Percentiles rank a stretch among this genome's conserved stretches.
Conservation (phyloP, 225 moss, liverwort and hornwort genomes). For the Physcomitrellopsis africana region DNA sequence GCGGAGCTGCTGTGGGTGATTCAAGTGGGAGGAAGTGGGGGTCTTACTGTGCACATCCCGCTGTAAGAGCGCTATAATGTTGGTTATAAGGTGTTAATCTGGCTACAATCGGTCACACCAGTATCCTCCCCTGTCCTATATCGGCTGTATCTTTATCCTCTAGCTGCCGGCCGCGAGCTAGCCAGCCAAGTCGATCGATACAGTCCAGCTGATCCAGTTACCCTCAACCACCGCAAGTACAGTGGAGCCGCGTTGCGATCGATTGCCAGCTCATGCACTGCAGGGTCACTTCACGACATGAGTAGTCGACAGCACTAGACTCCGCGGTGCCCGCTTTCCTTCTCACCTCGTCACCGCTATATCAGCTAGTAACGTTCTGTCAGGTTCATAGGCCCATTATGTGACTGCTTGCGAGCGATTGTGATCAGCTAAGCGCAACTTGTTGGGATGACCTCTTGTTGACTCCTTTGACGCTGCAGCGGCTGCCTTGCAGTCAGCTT, state of each 20-base stretch:
- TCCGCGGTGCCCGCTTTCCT: slow-evolving; percentile 6
- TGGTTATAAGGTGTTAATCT: not conserved
- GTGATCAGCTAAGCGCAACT: not conserved
- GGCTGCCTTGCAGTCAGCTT: slow-evolving; percentile 12
- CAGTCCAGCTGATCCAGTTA: slow-evolving; percentile 33
- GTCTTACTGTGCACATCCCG: not conserved
- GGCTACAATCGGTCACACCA: slow-evolving; percentile 15
- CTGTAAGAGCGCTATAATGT: slow-evolving; percentile 2
- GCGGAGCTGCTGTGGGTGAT: not conserved
- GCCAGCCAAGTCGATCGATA: slow-evolving; percentile 25
- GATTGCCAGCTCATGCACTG: slow-evolving; percentile 46
- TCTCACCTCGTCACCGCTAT: slow-evolving; percentile 26
- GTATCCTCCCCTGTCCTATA: not conserved
- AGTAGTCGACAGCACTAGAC: slow-evolving; percentile 18
- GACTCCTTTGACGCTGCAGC: not conserved
- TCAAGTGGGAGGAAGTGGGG: slow-evolving; percentile 5
- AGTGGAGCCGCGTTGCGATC: slow-evolving; percentile 27
- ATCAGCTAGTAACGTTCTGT: slow-evolving; percentile 36
- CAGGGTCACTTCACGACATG: slow-evolving; percentile 6
- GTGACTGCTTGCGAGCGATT: slow-evolving; percentile 35
- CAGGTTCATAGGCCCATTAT: slow-evolving; percentile 29
- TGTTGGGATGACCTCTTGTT: not conserved
- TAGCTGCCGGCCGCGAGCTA: slow-evolving; percentile 20
- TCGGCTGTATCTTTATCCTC: not conserved
- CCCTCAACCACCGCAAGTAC: slow-evolving; percentile 40